Conservation (phyloP, 2,329 filamentous ascomycete species). For the Cordyceps pruinosa region DNA sequence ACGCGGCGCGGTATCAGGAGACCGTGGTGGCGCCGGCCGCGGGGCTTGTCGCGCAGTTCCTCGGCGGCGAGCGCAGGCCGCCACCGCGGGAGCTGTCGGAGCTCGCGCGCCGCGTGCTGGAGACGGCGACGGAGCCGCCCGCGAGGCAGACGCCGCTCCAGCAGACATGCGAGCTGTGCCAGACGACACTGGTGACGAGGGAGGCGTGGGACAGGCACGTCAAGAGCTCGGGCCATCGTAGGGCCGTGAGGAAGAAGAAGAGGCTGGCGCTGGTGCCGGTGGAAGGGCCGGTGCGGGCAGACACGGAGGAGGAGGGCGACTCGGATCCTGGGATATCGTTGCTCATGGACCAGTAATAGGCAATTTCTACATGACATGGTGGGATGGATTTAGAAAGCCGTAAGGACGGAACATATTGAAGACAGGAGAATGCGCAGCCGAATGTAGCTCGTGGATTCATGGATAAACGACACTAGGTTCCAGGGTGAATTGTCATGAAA, state of each 20-base stretch:
- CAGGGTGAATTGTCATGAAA: no score
- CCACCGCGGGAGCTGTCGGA: constrained; percentile 41
- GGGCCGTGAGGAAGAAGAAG: constrained; percentile 29
- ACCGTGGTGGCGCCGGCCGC: constrained; percentile 61
- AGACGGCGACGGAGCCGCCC: constrained; percentile 37
- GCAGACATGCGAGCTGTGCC: constrained; percentile 66
- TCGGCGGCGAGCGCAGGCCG: constrained; percentile 50
- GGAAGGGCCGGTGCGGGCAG: constrained; percentile 2
- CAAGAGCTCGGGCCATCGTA: constrained; percentile 29
- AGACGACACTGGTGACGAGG: constrained; percentile 54
- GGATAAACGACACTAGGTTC: no score
- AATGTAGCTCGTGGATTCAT: no score
- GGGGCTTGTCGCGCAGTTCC: constrained; percentile 54
- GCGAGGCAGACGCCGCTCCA: constrained; percentile 47
- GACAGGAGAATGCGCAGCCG: no score
- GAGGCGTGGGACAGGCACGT: constrained; percentile 37
- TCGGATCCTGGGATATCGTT: neutral
- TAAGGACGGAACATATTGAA: no score
- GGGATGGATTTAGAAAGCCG: neutral
- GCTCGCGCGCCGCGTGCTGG: constrained; percentile 49
- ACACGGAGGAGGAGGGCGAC: neutral
- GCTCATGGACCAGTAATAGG: neutral
- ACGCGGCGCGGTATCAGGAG: constrained; percentile 53
- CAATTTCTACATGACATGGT: neutral
- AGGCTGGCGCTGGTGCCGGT: constrained; percentile 29